Evolutionary conservation across 1,284 basidiomycete genomes (phyloP).

Genomic region (Cystobasidium sp.): DNA sequence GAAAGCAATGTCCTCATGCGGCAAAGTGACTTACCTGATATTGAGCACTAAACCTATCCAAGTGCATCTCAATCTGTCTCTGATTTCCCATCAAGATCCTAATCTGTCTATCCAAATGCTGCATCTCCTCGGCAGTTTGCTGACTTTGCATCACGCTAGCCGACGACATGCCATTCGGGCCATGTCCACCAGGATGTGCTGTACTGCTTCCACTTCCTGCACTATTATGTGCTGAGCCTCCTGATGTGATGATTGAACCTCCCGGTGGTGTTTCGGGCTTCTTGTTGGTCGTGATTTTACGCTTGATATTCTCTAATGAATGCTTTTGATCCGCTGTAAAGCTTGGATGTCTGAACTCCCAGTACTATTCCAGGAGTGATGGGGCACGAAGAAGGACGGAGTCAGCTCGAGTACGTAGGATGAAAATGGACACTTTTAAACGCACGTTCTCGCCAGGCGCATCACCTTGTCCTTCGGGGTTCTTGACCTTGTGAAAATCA

Average conservation of each 20-base stretch:
- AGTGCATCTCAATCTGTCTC: conserved; percentile 38
- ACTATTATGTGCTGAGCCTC: background rate
- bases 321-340: conserved; percentile 85
- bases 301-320: conserved; percentile 82
- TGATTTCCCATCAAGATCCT: conserved; percentile 26
- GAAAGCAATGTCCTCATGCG: background rate
- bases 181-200: conserved; percentile 44
- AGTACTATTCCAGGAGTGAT: conserved; percentile 65
- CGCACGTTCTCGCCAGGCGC: conserved; percentile 77
- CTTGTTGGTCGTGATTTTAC: conserved; percentile 75
- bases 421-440: conserved; percentile 36
- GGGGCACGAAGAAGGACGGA: conserved; percentile 53
- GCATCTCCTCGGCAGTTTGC: conserved; percentile 42
- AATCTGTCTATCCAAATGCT: conserved; percentile 20
- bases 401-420: background rate
- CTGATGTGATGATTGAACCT: background rate
- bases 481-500: conserved; percentile 88
- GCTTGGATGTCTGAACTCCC: conserved; percentile 95
- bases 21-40: conserved; percentile 20
- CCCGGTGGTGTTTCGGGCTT: conserved; percentile 61
- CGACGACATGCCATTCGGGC: too few relatives aligned
- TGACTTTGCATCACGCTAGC: conserved; percentile 48
- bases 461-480: conserved; percentile 76
- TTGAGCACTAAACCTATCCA: conserved; percentile 38
- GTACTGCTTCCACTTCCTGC: background rate